Evolutionary conservation across 2,329 filamentous ascomycete genomes (phyloP), one percentile per base, ranked within the genome.

Genomic region (Calonectria leucothoes): DNA sequence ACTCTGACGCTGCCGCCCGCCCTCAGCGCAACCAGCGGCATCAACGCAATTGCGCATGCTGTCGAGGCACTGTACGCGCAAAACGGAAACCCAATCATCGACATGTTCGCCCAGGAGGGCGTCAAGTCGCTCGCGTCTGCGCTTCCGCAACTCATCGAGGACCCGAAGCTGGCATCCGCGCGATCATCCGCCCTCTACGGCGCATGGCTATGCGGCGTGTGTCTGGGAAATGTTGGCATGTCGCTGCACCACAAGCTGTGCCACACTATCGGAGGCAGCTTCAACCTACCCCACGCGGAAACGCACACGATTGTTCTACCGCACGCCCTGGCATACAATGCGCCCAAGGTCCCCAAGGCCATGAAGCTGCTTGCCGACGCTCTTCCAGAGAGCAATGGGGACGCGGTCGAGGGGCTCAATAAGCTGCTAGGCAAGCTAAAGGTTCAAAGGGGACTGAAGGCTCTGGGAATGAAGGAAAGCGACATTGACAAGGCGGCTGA

Each of bases 31-130:
- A 91, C 89, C 0, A 92, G 90, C 71, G 91, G 91, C 61, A 86
- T 93, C 66, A 93, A 93, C 80, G 91, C 91, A 0, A 91, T 93
- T 82, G 91, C 92, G 2, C 92, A 93, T 82, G 72, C 72, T 11
- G 91, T 92, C 64, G 91, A 93, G 82, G 89, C 91, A 2, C 85
- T 93, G 2, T 93, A 93, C 78, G 89, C 91, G 20, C 87, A 85
- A 37, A 91, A 92, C 79, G 87, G 86, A 27, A 93, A 92, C 82
- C 91, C 91, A 2, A 86, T 93, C 70, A 90, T 90, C 76, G 87
- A 84, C 71, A 83, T 92, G 52, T 84, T 93, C 66, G 91, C 91
- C 1, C 78, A 88, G n/a, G 90, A 93, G 79, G 70, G 70, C 2
- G 35, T 72, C 12, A 57, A 71, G 31, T 84, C 88, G 2, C 87